Base-by-base conservation (phyloP, 768 basidiomycete genomes). In the Amanita thiersii region DNA sequence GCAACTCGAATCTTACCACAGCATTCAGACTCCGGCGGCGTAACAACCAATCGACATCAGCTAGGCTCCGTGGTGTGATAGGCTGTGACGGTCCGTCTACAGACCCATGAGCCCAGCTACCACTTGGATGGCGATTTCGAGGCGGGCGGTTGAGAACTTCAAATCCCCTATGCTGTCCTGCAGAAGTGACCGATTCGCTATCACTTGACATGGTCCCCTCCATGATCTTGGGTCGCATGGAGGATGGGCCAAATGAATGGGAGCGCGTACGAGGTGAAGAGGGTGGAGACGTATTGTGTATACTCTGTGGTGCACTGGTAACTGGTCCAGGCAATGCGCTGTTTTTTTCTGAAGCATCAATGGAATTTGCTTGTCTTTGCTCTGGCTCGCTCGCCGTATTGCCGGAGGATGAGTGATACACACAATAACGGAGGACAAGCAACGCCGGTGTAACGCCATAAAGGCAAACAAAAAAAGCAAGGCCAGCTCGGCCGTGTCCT, bases 11-110 rank as follows among this genome's bases (percentile, higher is more conserved):
- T 64, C 80, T 54, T 56, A 87, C 86, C 63, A 82, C 75, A 43
- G 73, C 71, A 52, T 77, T 80, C 21, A 82, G 61, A 55, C 79
- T 86, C 44, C 85, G 73, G 39, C 87, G 69, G 38, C 81, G 74
- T 43, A 81, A 73, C 24, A 87, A 63, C 87, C 87, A 89, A 54
- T 85, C 85, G 37, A 85, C 65, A 53, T 89, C 84, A 21, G 77
- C 75, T 28, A 86, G 62, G 47, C 72, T 78, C 43, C 75, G 66
- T 21, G 73, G 66, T 11, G 68, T 56, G 28, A 56, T 47, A 23
- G 52, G 58, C 33, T 45, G 47, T 8, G 44, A 41, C 12, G 39
- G 49, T 39, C 40, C 43, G 46, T 45, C 48, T 33, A 44, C 35
- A 40, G 53, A 50, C 35, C 37, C 50, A 4, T 59, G 37, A 12